Percentiles rank a stretch among this genome's conserved stretches.
These are phyloP conservation scores for Apophysomyces sp. DNA, from an alignment of 371 early-diverging fungal genomes.

Conservation along the genomic window DNA sequence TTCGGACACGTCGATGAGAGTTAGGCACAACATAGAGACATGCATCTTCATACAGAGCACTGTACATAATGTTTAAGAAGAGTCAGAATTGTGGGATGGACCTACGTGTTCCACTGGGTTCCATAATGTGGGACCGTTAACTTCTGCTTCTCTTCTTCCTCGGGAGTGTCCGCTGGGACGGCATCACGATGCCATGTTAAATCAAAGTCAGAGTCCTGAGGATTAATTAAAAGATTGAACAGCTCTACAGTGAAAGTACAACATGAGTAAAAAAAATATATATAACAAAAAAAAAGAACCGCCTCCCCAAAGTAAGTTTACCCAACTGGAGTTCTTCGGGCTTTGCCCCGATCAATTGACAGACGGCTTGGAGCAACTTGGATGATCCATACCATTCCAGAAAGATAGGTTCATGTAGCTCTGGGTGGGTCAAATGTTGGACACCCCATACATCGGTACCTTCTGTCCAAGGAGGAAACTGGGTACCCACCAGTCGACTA, in stretches of 20 bases:
- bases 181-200: conserved; percentile 59
- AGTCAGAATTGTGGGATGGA: not conserved
- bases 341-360: conserved; percentile 37
- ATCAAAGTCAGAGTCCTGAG: conserved; percentile 49
- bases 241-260: conserved; percentile 37
- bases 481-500: conserved; percentile 52
- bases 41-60: conserved; percentile 54
- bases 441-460: conserved; percentile 58
- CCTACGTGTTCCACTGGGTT: conserved; percentile 59
- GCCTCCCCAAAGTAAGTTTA: conserved; percentile 3
- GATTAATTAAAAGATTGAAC: conserved; percentile 56
- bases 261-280: too few relatives aligned
- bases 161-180: conserved; percentile 41
- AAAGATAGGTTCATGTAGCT: conserved; percentile 48
- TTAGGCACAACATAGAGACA: conserved; percentile 53
- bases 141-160: conserved; percentile 41
- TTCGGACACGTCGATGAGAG: conserved; percentile 50
- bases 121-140: conserved; percentile 54
- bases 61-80: conserved; percentile 1
- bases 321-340: conserved; percentile 47
- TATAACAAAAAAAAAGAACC: not conserved
- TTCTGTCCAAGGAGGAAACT: conserved; percentile 58
- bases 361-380: conserved; percentile 37
- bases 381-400: conserved; percentile 50
- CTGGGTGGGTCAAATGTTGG: conserved; percentile 52